phyloP scores from a whole-genome alignment of 345 rosid species.

The Salix brachista region DNA sequence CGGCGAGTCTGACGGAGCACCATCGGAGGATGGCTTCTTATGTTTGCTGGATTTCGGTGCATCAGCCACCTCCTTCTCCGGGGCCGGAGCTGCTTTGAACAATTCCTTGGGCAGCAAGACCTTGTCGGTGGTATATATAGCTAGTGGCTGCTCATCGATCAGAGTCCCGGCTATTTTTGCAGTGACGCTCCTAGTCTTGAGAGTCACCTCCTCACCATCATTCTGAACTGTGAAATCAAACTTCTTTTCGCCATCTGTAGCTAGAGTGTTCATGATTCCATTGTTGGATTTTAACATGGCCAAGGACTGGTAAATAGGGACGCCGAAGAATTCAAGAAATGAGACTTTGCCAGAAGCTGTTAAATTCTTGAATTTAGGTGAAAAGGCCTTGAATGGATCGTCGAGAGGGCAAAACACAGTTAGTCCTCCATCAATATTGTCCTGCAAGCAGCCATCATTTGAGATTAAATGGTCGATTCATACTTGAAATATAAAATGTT shows the following conservation, averaged over 20 bases:
- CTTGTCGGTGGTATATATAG: slow-evolving; percentile 59
- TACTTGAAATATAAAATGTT: no score
- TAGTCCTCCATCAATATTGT: slow-evolving; percentile 70
- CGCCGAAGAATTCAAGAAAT: slow-evolving; percentile 66
- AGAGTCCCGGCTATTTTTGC: slow-evolving; percentile 62
- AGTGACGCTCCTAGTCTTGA: slow-evolving; percentile 65
- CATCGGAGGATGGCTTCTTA: slow-evolving; percentile 23
- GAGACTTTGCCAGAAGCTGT: slow-evolving; percentile 60
- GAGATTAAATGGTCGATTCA: no score
- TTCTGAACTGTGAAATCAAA: slow-evolving; percentile 83
- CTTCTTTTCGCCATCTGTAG: slow-evolving; percentile 77
- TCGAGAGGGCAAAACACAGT: slow-evolving; percentile 96
- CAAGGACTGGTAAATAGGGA: slow-evolving; percentile 69
- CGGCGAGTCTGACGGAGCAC: slow-evolving; percentile 54
- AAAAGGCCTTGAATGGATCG: slow-evolving; percentile 74
- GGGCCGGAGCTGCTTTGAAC: slow-evolving; percentile 69
- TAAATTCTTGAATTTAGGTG: slow-evolving; percentile 76
- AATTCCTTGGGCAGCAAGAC: slow-evolving; percentile 76
- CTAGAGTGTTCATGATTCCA: slow-evolving; percentile 84
- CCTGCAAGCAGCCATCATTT: slow-evolving; percentile 39
- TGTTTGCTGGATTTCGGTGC: slow-evolving; percentile 52
- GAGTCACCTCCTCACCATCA: slow-evolving; percentile 65
- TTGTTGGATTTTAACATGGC: slow-evolving; percentile 80
- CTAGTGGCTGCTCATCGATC: slow-evolving; percentile 77
- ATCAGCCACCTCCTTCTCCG: slow-evolving; percentile 46